Evolutionary conservation across 352 stramenopile species (phyloP).

Genomic region (Globisporangium lucens): DNA sequence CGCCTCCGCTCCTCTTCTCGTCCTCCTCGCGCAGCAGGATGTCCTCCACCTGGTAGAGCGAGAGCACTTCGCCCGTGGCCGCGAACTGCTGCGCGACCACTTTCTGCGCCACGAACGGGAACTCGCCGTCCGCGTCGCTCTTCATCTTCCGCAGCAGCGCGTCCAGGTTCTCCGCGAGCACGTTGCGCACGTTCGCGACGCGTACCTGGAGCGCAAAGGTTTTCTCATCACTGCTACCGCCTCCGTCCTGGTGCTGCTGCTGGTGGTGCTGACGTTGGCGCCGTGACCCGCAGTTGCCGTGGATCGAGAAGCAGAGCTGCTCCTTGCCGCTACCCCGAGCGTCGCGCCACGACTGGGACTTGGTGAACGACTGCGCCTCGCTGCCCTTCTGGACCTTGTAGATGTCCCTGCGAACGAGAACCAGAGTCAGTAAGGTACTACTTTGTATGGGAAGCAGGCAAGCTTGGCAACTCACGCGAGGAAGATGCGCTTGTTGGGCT

Average conservation of each 20-base stretch:
- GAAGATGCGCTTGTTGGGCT: constrained; percentile 37
- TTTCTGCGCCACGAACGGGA: constrained; percentile 38
- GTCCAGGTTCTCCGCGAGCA: constrained; percentile 46
- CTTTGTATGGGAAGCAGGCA: too few relatives aligned
- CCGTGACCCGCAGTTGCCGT: constrained; percentile 19
- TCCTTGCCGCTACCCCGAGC: constrained; percentile 35
- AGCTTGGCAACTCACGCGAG: constrained; percentile 29
- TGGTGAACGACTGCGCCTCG: constrained; percentile 43
- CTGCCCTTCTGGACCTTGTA: constrained; percentile 41
- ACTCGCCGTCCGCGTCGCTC: constrained; percentile 49
- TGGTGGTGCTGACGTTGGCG: neutral
- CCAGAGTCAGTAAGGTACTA: neutral
- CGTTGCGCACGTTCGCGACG: constrained; percentile 41
- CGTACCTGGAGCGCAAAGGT: constrained; percentile 50
- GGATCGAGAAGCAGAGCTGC: constrained; percentile 48
- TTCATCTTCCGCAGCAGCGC: constrained; percentile 39
- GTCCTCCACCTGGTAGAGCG: constrained; percentile 40
- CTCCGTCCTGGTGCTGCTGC: neutral
- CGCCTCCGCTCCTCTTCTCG: constrained; percentile 21
- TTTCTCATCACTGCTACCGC: constrained; percentile 25
- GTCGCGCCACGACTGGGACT: constrained; percentile 51
- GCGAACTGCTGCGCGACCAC: constrained; percentile 47
- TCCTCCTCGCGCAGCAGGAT: constrained; percentile 45
- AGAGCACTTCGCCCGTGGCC: constrained; percentile 34
- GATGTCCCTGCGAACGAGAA: constrained; percentile 29